phyloP scores from a whole-genome alignment of 2,329 filamentous ascomycete genomes.

The Cercospora beticola region DNA sequence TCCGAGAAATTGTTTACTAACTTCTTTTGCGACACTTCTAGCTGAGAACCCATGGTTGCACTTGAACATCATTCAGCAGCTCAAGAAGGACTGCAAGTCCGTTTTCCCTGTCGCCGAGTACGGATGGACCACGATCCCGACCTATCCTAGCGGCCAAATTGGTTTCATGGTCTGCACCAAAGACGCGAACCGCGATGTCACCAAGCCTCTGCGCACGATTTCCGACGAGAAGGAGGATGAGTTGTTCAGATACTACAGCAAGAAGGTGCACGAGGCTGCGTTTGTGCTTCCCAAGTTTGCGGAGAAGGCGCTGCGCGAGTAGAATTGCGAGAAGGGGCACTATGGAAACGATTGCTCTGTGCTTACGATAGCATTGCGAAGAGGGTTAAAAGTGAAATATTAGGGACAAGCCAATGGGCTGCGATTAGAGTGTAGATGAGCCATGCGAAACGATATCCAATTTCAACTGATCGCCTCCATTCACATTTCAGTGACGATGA shows the following conservation, averaged over 20 bases:
- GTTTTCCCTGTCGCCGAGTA: constrained; percentile 98
- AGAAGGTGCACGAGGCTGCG: constrained; percentile 90
- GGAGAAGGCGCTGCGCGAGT: constrained; percentile 61
- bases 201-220: constrained; percentile 80
- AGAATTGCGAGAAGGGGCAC: neutral
- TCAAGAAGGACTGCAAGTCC: constrained; percentile 95
- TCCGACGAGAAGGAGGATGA: constrained; percentile 84
- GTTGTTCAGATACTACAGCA: constrained; percentile 95
- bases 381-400: neutral
- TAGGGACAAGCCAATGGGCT: neutral
- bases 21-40: constrained; percentile 42
- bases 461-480: neutral
- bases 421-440: neutral
- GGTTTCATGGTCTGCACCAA: constrained; percentile 99
- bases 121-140: constrained; percentile 98
- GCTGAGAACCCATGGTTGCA: constrained; percentile 99
- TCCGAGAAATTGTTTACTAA: constrained; percentile 26
- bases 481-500: neutral
- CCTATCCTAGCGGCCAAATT: constrained; percentile 98
- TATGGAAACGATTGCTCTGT: neutral
- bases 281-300: constrained; percentile 95
- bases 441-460: neutral
- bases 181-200: constrained; percentile 80
- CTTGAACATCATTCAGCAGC: constrained; percentile 84
- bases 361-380: neutral